Evolutionary conservation across 768 basidiomycete genomes (phyloP).

Genomic region (Cystobasidium onofrii): DNA sequence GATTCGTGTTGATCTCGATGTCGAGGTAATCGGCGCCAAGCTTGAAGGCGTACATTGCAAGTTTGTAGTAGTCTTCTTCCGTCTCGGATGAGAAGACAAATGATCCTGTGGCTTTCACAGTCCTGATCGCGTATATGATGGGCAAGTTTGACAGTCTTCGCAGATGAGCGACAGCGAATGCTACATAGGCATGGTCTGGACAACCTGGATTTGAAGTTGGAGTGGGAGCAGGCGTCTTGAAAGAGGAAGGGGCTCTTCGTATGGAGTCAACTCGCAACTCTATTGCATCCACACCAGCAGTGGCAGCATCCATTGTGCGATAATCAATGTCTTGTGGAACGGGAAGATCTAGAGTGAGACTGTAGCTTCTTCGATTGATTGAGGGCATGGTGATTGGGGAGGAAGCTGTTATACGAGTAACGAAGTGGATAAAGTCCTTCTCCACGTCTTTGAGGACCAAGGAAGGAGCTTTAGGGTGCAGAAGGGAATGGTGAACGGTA

Average conservation of each 20-base stretch:
- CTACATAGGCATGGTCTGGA: slow-evolving; percentile 62
- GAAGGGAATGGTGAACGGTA: slow-evolving; percentile 31
- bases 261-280: slow-evolving; percentile 72
- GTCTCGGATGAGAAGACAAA: slow-evolving; percentile 70
- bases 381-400: background rate
- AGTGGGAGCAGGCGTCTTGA: slow-evolving; percentile 15
- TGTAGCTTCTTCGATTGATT: slow-evolving; percentile 28
- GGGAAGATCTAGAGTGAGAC: slow-evolving; percentile 36
- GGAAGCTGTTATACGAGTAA: slow-evolving; percentile 29
- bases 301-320: slow-evolving; percentile 43
- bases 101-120: slow-evolving; percentile 73
- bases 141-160: slow-evolving; percentile 70
- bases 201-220: slow-evolving; percentile 1
- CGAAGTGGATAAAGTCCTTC: slow-evolving; percentile 37
- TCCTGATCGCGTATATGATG: slow-evolving; percentile 82
- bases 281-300: slow-evolving; percentile 72
- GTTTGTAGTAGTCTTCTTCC: slow-evolving; percentile 60
- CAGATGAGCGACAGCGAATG: slow-evolving; percentile 66
- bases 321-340: slow-evolving; percentile 29
- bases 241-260: slow-evolving; percentile 18
- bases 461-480: slow-evolving; percentile 31
- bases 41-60: slow-evolving; percentile 59
- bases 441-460: slow-evolving; percentile 41
- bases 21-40: slow-evolving; percentile 86
- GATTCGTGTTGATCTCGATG: slow-evolving; percentile 70